Conservation (phyloP, 768 basidiomycete genomes). For the Agrocybe chaxingu region DNA sequence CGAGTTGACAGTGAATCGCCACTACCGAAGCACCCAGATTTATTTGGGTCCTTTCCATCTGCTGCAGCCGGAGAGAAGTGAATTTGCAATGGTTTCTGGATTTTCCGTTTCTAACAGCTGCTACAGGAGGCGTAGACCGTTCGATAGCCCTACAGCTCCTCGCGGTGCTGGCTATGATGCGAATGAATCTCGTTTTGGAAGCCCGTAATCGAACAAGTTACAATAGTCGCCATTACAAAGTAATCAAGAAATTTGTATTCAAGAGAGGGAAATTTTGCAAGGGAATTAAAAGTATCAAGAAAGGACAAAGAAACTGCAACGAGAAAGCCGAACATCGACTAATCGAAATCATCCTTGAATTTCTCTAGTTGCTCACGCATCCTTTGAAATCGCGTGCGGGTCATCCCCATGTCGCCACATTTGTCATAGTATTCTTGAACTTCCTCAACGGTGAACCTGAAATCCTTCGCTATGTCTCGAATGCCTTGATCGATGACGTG, state of each 20-base stretch:
- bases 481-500: conserved; percentile 70
- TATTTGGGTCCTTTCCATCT: conserved; percentile 95
- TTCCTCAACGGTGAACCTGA: conserved; percentile 70
- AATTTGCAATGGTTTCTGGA: conserved; percentile 21
- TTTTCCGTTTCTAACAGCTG: conserved; percentile 5
- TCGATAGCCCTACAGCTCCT: conserved; percentile 82
- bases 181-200: conserved; percentile 51
- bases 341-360: conserved; percentile 29
- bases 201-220: conserved; percentile 22
- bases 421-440: conserved; percentile 77
- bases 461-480: conserved; percentile 63
- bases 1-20: conserved; percentile 73
- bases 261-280: too few species aligned
- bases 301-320: too few species aligned
- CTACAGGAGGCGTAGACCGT: conserved; percentile 69
- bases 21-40: conserved; percentile 90
- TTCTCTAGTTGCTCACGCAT: conserved; percentile 54
- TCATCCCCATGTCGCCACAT: conserved; percentile 67
- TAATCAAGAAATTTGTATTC: too few species aligned
- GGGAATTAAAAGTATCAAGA: too few species aligned
- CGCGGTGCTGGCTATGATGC: conserved; percentile 68
- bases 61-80: conserved; percentile 95
- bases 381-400: conserved; percentile 59
- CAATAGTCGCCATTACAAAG: too few species aligned
- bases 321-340: not conserved